These are phyloP conservation scores for Apophysomyces trapeziformis DNA, from an alignment of 371 early-diverging fungal species.

Conservation along the genomic window DNA sequence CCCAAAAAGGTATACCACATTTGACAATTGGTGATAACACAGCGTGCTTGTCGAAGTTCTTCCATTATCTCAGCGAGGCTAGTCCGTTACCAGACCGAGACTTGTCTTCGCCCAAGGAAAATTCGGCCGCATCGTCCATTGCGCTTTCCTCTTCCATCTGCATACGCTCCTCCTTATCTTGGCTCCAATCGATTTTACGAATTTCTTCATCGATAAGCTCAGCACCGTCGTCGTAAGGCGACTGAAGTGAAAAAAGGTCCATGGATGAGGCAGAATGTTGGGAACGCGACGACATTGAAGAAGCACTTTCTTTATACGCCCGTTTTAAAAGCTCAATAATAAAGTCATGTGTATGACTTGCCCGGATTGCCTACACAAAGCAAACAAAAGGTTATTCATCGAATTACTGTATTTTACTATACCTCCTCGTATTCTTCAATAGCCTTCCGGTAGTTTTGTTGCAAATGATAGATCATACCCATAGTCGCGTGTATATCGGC, in stretches of 20 bases:
- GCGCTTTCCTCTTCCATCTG: background rate
- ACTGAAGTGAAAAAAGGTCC: background rate
- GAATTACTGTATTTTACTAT: background rate
- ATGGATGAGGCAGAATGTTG: background rate
- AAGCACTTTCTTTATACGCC: conserved; percentile 5
- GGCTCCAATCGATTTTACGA: conserved; percentile 3
- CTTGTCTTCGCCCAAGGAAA: too few species aligned
- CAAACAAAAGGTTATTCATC: conserved; percentile 10
- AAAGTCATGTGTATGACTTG: background rate
- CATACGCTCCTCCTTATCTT: conserved; percentile 5
- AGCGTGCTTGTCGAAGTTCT: too few species aligned
- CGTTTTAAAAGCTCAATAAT: conserved; percentile 14
- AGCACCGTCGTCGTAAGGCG: background rate
- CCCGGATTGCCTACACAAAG: background rate
- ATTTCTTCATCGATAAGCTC: background rate
- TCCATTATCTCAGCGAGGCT: too few species aligned
- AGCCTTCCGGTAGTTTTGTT: conserved; percentile 49
- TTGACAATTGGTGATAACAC: too few species aligned
- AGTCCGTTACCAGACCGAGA: too few species aligned
- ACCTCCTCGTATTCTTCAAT: conserved; percentile 58
- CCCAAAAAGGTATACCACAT: too few species aligned
- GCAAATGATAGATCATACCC: conserved; percentile 57
- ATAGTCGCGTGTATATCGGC: conserved; percentile 38
- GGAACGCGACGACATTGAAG: background rate
- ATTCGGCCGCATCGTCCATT: too few species aligned